Evolutionary conservation across 257 asterid species (phyloP).

Genomic region (Ocimum tenuiflorum): DNA sequence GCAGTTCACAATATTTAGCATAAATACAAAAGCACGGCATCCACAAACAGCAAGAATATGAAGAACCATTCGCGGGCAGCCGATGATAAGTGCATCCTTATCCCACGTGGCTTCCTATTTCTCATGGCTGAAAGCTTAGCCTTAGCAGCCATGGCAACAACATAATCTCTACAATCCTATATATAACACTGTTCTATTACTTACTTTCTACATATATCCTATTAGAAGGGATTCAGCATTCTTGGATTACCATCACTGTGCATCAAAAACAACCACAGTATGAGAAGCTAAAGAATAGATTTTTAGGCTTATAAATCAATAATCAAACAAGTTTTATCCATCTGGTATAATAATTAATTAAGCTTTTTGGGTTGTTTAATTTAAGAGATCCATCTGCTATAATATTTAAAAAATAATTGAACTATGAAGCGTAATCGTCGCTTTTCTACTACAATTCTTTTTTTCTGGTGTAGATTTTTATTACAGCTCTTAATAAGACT

Average conservation of each 20-base stretch:
- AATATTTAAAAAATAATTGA: too few species aligned
- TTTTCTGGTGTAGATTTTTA: too few species aligned
- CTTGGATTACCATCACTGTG: not conserved
- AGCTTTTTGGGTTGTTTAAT: too few species aligned
- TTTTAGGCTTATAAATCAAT: not conserved
- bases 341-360: too few species aligned
- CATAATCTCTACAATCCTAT: conserved; percentile 27
- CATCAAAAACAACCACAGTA: not conserved
- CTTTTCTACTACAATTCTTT: too few species aligned
- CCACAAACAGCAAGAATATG: conserved; percentile 54
- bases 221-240: not conserved
- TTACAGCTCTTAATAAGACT: too few species aligned
- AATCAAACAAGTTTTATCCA: too few species aligned
- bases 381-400: too few species aligned
- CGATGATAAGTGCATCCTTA: conserved; percentile 52
- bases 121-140: conserved; percentile 38
- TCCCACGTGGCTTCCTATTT: conserved; percentile 33
- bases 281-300: not conserved
- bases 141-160: conserved; percentile 45
- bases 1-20: conserved; percentile 53
- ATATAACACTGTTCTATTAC: conserved; percentile 18
- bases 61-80: conserved; percentile 87
- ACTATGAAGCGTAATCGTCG: too few species aligned
- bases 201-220: not conserved
- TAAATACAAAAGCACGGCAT: conserved; percentile 50